Evolutionary conservation across 139 green algal genomes (phyloP).

Genomic region (Tetradesmus lagerheimii): DNA sequence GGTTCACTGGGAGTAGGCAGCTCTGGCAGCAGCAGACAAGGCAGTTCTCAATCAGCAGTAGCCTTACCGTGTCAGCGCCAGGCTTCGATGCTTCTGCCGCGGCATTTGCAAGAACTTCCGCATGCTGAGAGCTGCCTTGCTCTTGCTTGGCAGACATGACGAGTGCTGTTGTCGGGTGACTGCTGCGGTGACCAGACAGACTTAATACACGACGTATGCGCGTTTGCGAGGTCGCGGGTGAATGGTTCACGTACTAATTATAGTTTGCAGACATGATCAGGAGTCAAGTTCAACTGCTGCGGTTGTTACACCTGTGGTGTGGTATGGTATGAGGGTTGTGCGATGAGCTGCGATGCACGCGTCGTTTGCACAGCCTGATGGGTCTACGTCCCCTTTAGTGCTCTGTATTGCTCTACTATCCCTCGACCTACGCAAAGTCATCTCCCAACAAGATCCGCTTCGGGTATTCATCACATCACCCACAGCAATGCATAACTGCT

Average conservation of each 20-base stretch:
- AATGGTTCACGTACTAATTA: neutral
- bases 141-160: neutral
- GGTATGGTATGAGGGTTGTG: conserved; percentile 1
- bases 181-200: neutral
- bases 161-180: neutral
- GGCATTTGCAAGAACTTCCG: conserved; percentile 15
- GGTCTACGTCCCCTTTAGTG: too few species aligned
- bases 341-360: too few species aligned
- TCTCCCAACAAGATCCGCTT: too few species aligned
- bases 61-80: conserved; percentile 10
- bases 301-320: neutral
- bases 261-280: neutral
- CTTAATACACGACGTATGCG: neutral
- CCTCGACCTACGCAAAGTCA: too few species aligned
- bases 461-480: neutral
- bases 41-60: neutral
- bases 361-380: too few species aligned
- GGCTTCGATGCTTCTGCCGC: conserved; percentile 17
- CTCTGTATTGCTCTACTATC: too few species aligned
- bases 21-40: neutral
- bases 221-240: neutral
- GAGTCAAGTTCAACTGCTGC: too few species aligned
- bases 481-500: neutral
- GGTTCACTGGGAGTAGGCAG: neutral
- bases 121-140: neutral